These are phyloP conservation scores for Acanthamoeba royreba DNA, from an alignment of 208 protist species.

Conservation along the genomic window DNA sequence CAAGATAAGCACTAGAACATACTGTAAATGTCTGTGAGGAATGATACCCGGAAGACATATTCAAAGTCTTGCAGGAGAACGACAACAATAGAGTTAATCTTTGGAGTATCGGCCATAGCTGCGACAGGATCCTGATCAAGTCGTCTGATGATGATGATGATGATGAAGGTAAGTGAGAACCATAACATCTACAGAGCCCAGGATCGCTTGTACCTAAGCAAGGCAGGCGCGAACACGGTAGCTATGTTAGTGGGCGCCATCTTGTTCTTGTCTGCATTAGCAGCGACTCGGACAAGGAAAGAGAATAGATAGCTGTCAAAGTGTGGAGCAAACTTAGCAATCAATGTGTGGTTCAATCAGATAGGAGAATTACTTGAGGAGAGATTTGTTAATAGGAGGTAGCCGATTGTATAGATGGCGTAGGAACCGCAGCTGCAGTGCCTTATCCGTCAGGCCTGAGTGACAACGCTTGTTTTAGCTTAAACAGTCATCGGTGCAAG, in stretches of 20 bases:
- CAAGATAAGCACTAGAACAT: background rate
- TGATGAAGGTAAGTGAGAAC: background rate
- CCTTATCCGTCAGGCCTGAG: background rate
- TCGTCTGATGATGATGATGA: background rate
- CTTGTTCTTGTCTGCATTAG: background rate
- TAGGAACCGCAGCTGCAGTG: constrained; percentile 1
- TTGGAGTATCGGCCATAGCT: constrained; percentile 6
- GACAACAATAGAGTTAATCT: constrained; percentile 22
- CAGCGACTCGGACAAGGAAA: constrained; percentile 5
- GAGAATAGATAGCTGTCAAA: background rate
- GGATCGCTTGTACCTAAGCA: background rate
- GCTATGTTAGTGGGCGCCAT: constrained; percentile 6
- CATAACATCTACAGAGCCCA: background rate
- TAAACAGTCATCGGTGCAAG: no score
- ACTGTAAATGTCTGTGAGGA: background rate
- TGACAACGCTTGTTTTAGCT: no score
- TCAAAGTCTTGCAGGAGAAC: constrained; percentile 14
- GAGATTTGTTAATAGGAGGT: constrained; percentile 4
- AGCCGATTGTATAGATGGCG: background rate
- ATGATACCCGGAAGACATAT: constrained; percentile 15
- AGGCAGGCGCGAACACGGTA: background rate
- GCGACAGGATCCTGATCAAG: background rate
- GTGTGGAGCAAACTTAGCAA: background rate
- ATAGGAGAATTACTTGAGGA: background rate
- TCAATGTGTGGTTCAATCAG: background rate